Conservation (phyloP, 2,329 filamentous ascomycete species). For the Leptoxyphium fumago region DNA sequence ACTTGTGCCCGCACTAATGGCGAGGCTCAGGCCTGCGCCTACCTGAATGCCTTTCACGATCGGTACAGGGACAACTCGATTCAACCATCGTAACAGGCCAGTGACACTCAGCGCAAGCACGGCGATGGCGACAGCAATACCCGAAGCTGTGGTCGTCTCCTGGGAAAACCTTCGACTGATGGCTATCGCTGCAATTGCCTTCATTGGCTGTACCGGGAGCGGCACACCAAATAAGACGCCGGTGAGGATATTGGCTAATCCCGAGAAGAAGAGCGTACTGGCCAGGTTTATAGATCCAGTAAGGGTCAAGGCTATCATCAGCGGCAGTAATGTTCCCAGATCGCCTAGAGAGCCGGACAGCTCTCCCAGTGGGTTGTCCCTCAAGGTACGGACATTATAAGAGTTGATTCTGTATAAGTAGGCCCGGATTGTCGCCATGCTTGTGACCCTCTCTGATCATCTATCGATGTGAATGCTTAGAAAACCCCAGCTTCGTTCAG, state of each 20-base stretch:
- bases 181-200: constrained; percentile 83
- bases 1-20: constrained; percentile 58
- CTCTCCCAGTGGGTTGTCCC: constrained; percentile 49
- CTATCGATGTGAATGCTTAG: too few relatives aligned
- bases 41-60: constrained; percentile 93
- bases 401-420: constrained; percentile 13
- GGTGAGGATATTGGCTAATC: constrained; percentile 71
- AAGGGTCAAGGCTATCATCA: constrained; percentile 72
- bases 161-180: constrained; percentile 53
- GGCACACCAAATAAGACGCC: constrained; percentile 76
- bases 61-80: constrained; percentile 62
- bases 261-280: constrained; percentile 76
- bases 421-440: constrained; percentile 5
- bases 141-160: constrained; percentile 64
- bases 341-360: constrained; percentile 82
- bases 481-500: too few relatives aligned
- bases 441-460: not conserved
- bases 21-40: constrained; percentile 71
- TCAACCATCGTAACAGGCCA: constrained; percentile 61
- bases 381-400: constrained; percentile 44
- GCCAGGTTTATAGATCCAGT: constrained; percentile 68
- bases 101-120: constrained; percentile 67
- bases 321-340: constrained; percentile 74
- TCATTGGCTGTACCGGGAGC: constrained; percentile 78
- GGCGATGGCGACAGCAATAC: constrained; percentile 59